Evolutionary conservation across 2,329 filamentous ascomycete genomes (phyloP).

Genomic region (Aspergillus caelatus): DNA sequence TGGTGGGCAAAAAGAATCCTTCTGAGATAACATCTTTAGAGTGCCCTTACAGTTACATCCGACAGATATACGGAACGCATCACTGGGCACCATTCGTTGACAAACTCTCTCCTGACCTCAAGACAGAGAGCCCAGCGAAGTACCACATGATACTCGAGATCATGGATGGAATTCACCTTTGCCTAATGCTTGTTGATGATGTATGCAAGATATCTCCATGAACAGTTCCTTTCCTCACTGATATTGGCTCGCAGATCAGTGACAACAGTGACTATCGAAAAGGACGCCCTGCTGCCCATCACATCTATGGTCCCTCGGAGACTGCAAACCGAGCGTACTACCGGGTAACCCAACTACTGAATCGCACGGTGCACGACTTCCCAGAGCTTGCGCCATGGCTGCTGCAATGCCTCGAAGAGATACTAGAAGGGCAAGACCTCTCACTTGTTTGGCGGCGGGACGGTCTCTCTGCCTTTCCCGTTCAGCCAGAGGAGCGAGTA

Average conservation of each 20-base stretch:
- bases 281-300: slow-evolving; percentile 22
- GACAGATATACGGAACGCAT: slow-evolving; percentile 23
- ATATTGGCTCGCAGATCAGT: slow-evolving; percentile 16
- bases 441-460: slow-evolving; percentile 28
- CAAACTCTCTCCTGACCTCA: slow-evolving; percentile 21
- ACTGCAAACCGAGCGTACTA: slow-evolving; percentile 29
- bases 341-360: slow-evolving; percentile 24
- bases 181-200: slow-evolving; percentile 29
- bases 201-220: slow-evolving; percentile 9
- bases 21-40: slow-evolving; percentile 19
- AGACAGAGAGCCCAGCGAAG: slow-evolving; percentile 18
- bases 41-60: slow-evolving; percentile 26
- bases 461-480: slow-evolving; percentile 18
- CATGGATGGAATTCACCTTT: slow-evolving; percentile 29
- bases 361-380: slow-evolving; percentile 16
- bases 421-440: slow-evolving; percentile 26
- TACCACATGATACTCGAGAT: slow-evolving; percentile 25
- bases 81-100: slow-evolving; percentile 27
- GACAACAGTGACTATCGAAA: slow-evolving; percentile 26
- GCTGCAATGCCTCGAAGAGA: slow-evolving; percentile 25
- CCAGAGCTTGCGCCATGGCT: slow-evolving; percentile 21
- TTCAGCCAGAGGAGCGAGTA: slow-evolving; percentile 10
- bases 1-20: slow-evolving; percentile 21
- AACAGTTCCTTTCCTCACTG: background rate
- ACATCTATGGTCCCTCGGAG: slow-evolving; percentile 25